Evolutionary conservation across 2,329 filamentous ascomycete species (phyloP), one percentile per base, ranked within the genome.

Genomic region (Epichloe sibirici): DNA sequence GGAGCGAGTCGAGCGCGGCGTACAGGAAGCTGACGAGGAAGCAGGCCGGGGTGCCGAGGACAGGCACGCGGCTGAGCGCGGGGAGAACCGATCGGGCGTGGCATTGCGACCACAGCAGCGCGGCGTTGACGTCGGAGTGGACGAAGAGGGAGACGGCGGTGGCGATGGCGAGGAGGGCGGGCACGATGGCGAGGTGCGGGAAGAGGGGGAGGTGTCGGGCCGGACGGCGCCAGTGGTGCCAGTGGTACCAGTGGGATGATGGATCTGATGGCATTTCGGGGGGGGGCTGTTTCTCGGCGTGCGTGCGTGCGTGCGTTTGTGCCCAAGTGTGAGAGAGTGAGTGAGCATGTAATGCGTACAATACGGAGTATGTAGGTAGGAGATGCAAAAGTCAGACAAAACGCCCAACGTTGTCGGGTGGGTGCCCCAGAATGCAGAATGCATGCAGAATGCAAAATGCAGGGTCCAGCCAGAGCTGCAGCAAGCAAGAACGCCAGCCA

Each of bases 41-140:
- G 64, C 76, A 79, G 31, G 67, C 54, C 15, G 73, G 71, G 2
- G 73, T 65, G 39, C 74, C 74, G 25, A 78, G 51, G 44, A 71
- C 54, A 5, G 74, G 74, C 2, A 75, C 59, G n/a, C 62, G 69
- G 45, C 70, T 71, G 23, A 79, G 61, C 17, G 49, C 65, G 11
- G 72, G 73, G 23, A 78, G 60, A 15, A 71, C 71, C 8, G 73
- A 63, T 54, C 64, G 71, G 2, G 76, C 66, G 60, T 77, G 71
- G 63, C 76, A 79, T 58, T 78, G 75, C 44, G 74, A 77, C 66
- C 72, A 77, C 54, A 79, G 73, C 56, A 77, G 66, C 17, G 73
- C 70, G 52, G 72, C 66, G 67, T 78, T 75, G 62, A 76, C 69
- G 63, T 77, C 74, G 43, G 70, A 69, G 62, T 74, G 69, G 34